These are phyloP conservation scores for Hordeum marinum DNA, from an alignment of 176 grass and related monocot species.

Conservation along the genomic window DNA sequence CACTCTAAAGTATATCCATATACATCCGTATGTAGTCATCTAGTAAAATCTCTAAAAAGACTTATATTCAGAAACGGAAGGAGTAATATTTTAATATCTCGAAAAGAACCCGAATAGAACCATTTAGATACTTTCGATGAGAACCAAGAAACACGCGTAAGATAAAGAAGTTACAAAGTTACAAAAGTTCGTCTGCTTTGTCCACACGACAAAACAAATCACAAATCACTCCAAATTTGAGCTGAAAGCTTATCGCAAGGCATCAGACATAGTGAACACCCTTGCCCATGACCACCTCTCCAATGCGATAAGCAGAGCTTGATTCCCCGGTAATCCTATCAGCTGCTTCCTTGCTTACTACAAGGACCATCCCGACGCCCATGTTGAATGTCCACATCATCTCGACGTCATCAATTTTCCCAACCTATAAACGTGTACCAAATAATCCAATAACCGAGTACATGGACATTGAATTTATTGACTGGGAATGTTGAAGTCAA, in stretches of 20 bases:
- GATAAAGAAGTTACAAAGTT: constrained; percentile 5
- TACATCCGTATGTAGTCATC: too few relatives aligned
- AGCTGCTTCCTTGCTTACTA: constrained; percentile 49
- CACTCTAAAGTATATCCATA: too few relatives aligned
- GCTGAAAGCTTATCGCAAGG: background rate
- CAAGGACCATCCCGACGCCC: constrained; percentile 91
- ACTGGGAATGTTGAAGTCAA: background rate
- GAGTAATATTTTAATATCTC: too few relatives aligned
- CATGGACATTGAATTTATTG: background rate
- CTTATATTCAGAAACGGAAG: too few relatives aligned
- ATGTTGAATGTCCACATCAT: constrained; percentile 94
- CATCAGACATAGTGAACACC: constrained; percentile 61
- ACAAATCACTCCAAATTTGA: background rate
- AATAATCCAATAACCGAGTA: background rate
- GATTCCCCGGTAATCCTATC: constrained; percentile 42
- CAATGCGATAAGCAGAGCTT: constrained; percentile 46
- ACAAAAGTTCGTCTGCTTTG: constrained; percentile 10
- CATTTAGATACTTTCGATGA: too few relatives aligned
- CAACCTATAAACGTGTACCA: constrained; percentile 38
- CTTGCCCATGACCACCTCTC: constrained; percentile 64
- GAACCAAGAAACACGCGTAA: background rate
- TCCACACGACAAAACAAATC: background rate
- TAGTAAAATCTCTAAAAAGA: too few relatives aligned
- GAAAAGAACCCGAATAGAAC: too few relatives aligned
- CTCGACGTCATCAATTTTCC: constrained; percentile 65